Conservation (phyloP, 768 basidiomycete genomes). For the Lyophyllum shimeji region DNA sequence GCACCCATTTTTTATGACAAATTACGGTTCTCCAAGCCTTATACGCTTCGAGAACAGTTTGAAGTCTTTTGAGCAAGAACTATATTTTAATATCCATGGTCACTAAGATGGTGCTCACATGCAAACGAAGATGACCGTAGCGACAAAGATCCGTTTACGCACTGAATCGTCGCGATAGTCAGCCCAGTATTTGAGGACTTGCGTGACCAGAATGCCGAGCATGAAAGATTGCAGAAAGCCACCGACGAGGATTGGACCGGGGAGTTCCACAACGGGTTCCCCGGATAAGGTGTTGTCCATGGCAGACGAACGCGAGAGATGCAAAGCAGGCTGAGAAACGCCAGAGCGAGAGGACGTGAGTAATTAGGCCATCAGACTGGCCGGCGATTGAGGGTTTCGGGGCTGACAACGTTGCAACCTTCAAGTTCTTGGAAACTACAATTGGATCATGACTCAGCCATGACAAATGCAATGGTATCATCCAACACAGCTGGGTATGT, state of each 20-base stretch:
- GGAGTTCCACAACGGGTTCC: slow-evolving; percentile 26
- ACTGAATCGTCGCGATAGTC: slow-evolving; percentile 44
- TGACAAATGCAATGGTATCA: too few relatives aligned
- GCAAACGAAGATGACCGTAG: slow-evolving; percentile 36
- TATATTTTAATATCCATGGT: neutral
- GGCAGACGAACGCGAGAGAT: neutral
- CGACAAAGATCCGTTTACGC: slow-evolving; percentile 40
- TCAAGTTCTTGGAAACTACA: neutral
- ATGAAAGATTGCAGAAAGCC: slow-evolving; percentile 48
- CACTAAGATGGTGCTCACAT: slow-evolving; percentile 30
- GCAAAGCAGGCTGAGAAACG: neutral
- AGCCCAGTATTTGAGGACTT: slow-evolving; percentile 40
- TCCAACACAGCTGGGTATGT: neutral
- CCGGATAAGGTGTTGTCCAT: slow-evolving; percentile 25
- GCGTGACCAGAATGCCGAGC: slow-evolving; percentile 40
- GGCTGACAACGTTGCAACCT: neutral
- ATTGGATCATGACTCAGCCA: neutral
- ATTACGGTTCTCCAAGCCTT: slow-evolving; percentile 41
- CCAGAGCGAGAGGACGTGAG: neutral
- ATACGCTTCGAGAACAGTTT: slow-evolving; percentile 40
- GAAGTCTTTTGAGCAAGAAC: slow-evolving; percentile 24
- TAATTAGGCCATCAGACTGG: neutral
- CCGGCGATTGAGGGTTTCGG: neutral
- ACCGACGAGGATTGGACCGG: slow-evolving; percentile 43
- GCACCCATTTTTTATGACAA: slow-evolving; percentile 32